phyloP scores from a whole-genome alignment of 768 basidiomycete genomes.

The Infundibulicybe gibba region DNA sequence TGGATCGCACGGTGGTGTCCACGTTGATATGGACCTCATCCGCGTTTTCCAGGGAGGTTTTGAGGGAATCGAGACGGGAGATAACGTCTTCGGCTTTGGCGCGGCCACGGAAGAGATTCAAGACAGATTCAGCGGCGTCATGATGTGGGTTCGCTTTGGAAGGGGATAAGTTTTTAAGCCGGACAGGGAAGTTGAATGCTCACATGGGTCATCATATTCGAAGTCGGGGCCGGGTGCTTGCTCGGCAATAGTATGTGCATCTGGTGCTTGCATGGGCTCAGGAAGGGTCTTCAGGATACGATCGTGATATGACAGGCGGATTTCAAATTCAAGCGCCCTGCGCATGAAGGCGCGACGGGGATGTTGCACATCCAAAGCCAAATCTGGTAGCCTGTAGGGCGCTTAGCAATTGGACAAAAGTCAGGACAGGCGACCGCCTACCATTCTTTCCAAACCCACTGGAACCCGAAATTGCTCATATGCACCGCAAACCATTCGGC shows the following conservation, averaged over 20 bases:
- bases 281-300: constrained; percentile 89
- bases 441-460: constrained; percentile 99
- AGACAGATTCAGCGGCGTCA: constrained; percentile 73
- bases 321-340: constrained; percentile 83
- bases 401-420: background rate
- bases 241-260: constrained; percentile 58
- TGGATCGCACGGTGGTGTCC: constrained; percentile 65
- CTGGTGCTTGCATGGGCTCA: constrained; percentile 66
- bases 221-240: constrained; percentile 78
- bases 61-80: constrained; percentile 65
- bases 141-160: constrained; percentile 70
- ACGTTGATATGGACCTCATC: constrained; percentile 58
- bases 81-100: constrained; percentile 81
- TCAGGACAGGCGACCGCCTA: constrained; percentile 27
- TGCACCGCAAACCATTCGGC: constrained; percentile 96
- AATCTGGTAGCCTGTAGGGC: constrained; percentile 74
- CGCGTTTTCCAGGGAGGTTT: constrained; percentile 57
- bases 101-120: constrained; percentile 78
- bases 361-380: constrained; percentile 68
- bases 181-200: constrained; percentile 13
- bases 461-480: constrained; percentile 96
- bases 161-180: background rate
- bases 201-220: constrained; percentile 80
- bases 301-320: constrained; percentile 90
- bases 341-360: constrained; percentile 89